These are phyloP conservation scores for Leccinum rimulosum DNA, from an alignment of 768 basidiomycete species.

Conservation along the genomic window DNA sequence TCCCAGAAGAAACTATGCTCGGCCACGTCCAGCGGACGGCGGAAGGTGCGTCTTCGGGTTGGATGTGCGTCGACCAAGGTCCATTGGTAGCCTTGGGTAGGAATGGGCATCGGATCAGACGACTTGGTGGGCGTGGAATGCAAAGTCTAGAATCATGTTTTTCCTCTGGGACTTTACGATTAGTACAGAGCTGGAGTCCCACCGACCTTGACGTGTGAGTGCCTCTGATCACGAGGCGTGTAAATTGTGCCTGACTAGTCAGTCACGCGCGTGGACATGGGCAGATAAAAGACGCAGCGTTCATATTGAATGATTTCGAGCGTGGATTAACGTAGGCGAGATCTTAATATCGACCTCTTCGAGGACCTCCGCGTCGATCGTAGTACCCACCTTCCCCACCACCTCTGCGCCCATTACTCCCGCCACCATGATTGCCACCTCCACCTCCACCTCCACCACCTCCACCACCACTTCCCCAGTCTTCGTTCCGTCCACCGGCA, in stretches of 20 bases:
- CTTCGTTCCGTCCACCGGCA: slow-evolving; percentile 32
- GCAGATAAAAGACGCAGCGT: too few relatives aligned
- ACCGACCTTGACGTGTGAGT: too few relatives aligned
- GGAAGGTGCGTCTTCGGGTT: slow-evolving; percentile 16
- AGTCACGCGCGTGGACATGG: too few relatives aligned
- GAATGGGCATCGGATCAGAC: background rate
- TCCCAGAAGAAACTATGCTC: slow-evolving; percentile 46
- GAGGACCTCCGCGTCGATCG: slow-evolving; percentile 24
- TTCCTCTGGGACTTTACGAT: too few relatives aligned
- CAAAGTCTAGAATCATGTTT: background rate
- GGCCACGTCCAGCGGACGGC: slow-evolving; percentile 39
- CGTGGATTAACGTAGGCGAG: background rate
- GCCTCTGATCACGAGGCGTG: too few relatives aligned
- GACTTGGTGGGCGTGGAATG: background rate
- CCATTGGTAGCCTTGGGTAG: slow-evolving; percentile 7
- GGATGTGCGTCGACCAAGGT: slow-evolving; percentile 7
- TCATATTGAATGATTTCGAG: background rate
- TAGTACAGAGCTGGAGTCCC: too few relatives aligned
- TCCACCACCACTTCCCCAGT: slow-evolving; percentile 37
- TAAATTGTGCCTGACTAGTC: too few relatives aligned
- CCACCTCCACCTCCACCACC: slow-evolving; percentile 34
- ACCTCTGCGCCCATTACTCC: slow-evolving; percentile 24
- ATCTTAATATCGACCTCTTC: slow-evolving; percentile 27
- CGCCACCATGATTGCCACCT: slow-evolving; percentile 24
- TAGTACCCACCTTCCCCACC: slow-evolving; percentile 35